Evolutionary conservation across 768 basidiomycete species (phyloP).

Genomic region (Cystobasidium onofrii): DNA sequence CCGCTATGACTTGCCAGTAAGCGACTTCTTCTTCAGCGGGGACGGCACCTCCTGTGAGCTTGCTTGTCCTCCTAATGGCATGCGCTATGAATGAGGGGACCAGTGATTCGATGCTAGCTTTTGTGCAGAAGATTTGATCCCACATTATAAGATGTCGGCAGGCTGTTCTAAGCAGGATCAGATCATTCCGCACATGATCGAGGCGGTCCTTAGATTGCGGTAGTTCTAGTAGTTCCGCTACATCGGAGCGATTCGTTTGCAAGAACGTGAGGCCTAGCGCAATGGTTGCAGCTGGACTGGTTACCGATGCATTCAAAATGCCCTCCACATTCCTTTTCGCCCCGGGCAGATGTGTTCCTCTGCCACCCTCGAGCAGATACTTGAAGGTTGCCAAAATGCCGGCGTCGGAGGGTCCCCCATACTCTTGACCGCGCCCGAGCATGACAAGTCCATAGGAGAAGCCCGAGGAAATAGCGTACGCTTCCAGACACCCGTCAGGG

Average conservation of each 20-base stretch:
- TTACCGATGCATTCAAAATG: conserved; percentile 73
- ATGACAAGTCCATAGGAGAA: conserved; percentile 94
- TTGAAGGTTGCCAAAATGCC: conserved; percentile 61
- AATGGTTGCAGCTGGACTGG: conserved; percentile 81
- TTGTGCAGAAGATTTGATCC: conserved; percentile 62
- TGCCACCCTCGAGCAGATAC: conserved; percentile 51
- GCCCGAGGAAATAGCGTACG: conserved; percentile 79
- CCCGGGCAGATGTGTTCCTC: conserved; percentile 20
- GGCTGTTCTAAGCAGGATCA: conserved; percentile 72
- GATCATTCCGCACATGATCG: conserved; percentile 77
- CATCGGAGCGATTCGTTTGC: conserved; percentile 68
- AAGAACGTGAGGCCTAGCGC: conserved; percentile 90
- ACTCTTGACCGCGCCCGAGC: conserved; percentile 66
- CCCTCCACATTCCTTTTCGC: conserved; percentile 23
- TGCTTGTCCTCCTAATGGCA: conserved; percentile 50
- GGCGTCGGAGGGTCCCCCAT: conserved; percentile 66
- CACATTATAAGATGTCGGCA: conserved; percentile 76
- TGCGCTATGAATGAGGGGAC: conserved; percentile 61
- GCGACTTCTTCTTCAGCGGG: conserved; percentile 60
- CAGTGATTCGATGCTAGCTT: conserved; percentile 49
- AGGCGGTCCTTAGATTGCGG: conserved; percentile 71
- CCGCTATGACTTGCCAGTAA: conserved; percentile 82
- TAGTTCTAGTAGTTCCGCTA: conserved; percentile 74
- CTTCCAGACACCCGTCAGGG: conserved; percentile 80
- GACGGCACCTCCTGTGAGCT: conserved; percentile 55